Evolutionary conservation across 2,329 filamentous ascomycete genomes (phyloP).

Genomic region (Aspergillus persii): DNA sequence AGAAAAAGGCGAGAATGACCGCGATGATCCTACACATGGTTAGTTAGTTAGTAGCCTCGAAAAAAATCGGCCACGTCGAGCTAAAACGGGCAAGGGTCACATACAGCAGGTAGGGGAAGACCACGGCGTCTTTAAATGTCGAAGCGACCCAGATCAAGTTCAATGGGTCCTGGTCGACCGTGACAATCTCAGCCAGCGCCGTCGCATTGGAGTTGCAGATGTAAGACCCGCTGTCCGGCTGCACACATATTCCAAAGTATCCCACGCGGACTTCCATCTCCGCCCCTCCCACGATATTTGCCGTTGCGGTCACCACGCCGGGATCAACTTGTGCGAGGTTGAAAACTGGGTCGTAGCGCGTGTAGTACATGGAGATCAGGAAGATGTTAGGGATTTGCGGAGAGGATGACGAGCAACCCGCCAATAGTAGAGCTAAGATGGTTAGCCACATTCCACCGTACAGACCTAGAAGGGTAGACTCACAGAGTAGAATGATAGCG

Average conservation of each 20-base stretch:
- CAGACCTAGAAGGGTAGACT: constrained; percentile 39
- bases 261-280: constrained; percentile 87
- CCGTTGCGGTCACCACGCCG: constrained; percentile 77
- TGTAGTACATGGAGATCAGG: constrained; percentile 96
- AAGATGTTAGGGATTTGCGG: constrained; percentile 94
- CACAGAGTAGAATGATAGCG: constrained; percentile 91
- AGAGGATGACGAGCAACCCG: constrained; percentile 94
- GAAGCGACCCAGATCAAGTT: constrained; percentile 96
- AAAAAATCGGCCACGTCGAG: neutral
- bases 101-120: constrained; percentile 94
- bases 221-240: constrained; percentile 84
- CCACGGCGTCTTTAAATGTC: constrained; percentile 97
- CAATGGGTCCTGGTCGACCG: constrained; percentile 87
- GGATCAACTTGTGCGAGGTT: constrained; percentile 88
- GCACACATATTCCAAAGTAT: constrained; percentile 97
- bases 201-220: constrained; percentile 98
- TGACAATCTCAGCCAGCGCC: constrained; percentile 82
- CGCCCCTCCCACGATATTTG: constrained; percentile 83
- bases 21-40: constrained; percentile 73
- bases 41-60: neutral
- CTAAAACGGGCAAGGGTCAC: constrained; percentile 34
- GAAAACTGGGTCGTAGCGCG: constrained; percentile 77
- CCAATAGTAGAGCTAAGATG: constrained; percentile 74
- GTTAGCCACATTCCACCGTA: constrained; percentile 19
- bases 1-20: constrained; percentile 95